Conservation (phyloP, 345 rosid genomes). For the Eucalyptus curtisii region DNA sequence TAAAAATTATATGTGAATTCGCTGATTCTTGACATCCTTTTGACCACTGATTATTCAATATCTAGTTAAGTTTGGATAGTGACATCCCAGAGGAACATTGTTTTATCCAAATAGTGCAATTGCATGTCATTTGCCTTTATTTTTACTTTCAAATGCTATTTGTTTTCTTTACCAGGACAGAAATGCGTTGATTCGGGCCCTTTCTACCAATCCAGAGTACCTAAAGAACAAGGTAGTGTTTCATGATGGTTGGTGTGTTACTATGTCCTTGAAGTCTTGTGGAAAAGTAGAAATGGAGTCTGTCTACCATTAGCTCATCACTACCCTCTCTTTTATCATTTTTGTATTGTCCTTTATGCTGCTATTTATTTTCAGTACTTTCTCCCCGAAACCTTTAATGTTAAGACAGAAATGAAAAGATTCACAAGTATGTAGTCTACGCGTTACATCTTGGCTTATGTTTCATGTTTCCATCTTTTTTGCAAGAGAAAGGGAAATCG, state of each 20-base stretch:
- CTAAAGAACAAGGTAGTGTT: conserved; percentile 70
- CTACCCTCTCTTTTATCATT: neutral
- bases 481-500: neutral
- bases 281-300: neutral
- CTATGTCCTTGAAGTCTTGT: neutral
- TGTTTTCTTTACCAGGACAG: conserved; percentile 40
- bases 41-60: neutral
- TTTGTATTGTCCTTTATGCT: neutral
- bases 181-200: conserved; percentile 61
- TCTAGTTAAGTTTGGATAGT: neutral
- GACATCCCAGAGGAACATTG: neutral
- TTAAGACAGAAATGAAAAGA: neutral
- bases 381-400: neutral
- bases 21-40: neutral
- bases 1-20: neutral
- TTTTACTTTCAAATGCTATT: neutral
- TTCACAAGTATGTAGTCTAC: neutral
- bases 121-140: neutral
- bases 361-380: neutral
- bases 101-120: neutral
- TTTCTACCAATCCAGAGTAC: conserved; percentile 83
- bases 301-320: neutral
- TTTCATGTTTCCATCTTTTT: neutral
- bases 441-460: neutral
- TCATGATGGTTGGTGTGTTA: neutral